phyloP scores from a whole-genome alignment of 129 eudicot species.

The Smallanthus sonchifolius region DNA sequence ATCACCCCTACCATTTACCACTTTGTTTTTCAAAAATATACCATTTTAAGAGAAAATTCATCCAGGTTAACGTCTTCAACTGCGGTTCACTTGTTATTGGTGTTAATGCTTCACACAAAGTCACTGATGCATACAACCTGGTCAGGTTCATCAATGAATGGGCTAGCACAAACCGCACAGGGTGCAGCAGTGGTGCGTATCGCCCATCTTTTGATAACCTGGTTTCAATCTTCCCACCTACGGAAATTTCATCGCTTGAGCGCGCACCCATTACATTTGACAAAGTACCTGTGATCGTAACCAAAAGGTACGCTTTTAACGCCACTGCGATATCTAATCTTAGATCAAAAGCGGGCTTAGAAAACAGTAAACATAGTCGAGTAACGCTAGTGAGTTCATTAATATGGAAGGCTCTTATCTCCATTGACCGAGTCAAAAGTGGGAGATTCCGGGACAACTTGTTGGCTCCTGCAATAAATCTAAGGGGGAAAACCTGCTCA shows the following conservation, averaged over 20 bases:
- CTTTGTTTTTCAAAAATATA: too few relatives aligned
- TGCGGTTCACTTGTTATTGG: conserved; percentile 51
- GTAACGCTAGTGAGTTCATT: conserved; percentile 25
- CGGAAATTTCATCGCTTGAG: background rate
- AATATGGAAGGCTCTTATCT: conserved; percentile 29
- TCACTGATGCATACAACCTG: conserved; percentile 35
- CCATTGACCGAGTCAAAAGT: conserved; percentile 10
- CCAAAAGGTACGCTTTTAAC: conserved; percentile 19
- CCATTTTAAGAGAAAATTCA: too few relatives aligned
- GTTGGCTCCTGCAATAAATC: conserved; percentile 22
- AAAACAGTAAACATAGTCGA: conserved; percentile 12
- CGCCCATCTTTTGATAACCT: conserved; percentile 17
- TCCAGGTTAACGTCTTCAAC: conserved; percentile 42
- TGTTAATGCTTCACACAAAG: conserved; percentile 39
- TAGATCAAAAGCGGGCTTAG: conserved; percentile 6
- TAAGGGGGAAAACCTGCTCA: conserved; percentile 22
- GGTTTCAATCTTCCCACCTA: conserved; percentile 20
- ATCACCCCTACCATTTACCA: too few relatives aligned
- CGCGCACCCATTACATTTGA: background rate
- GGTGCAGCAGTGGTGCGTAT: background rate
- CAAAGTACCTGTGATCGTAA: background rate
- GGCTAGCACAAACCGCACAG: conserved; percentile 22
- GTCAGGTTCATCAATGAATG: conserved; percentile 30
- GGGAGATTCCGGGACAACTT: conserved; percentile 12
- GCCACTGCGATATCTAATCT: conserved; percentile 16